Conservation (phyloP, 75 land plant species). For the Picea glauca region DNA sequence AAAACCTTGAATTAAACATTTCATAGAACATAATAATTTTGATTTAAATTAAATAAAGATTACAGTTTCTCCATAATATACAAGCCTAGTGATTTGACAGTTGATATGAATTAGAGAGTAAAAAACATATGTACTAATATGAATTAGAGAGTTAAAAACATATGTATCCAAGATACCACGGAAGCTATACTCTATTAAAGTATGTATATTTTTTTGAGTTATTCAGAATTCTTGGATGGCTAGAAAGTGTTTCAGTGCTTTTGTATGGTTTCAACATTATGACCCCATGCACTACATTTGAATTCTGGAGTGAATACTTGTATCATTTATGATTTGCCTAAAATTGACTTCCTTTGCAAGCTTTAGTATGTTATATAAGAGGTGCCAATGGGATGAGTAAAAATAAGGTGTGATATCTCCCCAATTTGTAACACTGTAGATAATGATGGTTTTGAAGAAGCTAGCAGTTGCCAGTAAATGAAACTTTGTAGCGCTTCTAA, state of each 20-base stretch:
- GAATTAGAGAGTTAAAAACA: not conserved
- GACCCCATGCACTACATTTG: not conserved
- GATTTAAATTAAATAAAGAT: not conserved
- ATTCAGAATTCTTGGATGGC: slow-evolving; percentile 2
- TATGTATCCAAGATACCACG: too few species aligned
- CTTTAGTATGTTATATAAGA: not conserved
- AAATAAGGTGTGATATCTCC: not conserved
- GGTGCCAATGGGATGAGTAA: not conserved
- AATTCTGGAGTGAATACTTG: not conserved
- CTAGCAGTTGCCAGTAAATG: not conserved
- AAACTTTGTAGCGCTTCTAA: too few species aligned
- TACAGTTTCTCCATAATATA: not conserved
- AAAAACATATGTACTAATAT: not conserved
- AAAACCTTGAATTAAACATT: slow-evolving; percentile 6
- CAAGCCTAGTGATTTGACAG: too few species aligned
- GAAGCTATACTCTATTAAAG: too few species aligned
- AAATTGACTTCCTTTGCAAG: not conserved
- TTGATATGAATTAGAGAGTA: not conserved
- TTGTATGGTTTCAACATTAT: not conserved
- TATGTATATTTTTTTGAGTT: not conserved
- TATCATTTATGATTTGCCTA: not conserved
- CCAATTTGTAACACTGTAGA: not conserved
- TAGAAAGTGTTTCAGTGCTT: not conserved
- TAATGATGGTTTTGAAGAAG: not conserved
- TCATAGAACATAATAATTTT: not conserved